Evolutionary conservation across 1,139 yeast genomes (phyloP), one percentile per base, ranked within the genome.

Genomic region (Hemisphaericaspora subhashii): DNA sequence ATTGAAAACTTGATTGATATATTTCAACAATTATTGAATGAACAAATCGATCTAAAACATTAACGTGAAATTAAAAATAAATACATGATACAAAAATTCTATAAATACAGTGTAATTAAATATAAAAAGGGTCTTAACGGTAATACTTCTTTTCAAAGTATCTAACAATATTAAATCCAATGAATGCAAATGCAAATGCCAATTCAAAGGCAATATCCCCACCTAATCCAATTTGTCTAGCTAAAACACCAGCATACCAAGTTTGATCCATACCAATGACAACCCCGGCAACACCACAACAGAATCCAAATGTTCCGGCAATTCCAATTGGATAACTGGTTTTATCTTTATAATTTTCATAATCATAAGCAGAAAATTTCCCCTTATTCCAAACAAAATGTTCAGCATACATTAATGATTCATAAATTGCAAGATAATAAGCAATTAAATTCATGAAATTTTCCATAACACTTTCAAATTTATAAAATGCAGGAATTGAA

Each of bases 131-230:
- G 11, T 22, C 24, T 25, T 35, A 38, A 18, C 86, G 85, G 43
- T 70, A 60, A 59, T 81, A 82, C 60, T 82, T 83, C 61, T 70
- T 64, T 65, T 89, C 97, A 16, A 86, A 57, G 44, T 83, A 83
- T 62, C 97, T 77, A 31, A 74, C 62, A 26, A 70, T 33, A 54
- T 81, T 77, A 64, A 66, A 86, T 15, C 75, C 83, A 45, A 87
- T 58, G 50, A 84, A 81, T 13, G 94, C 69, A 59, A 89, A 89
- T 3, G 68, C 78, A 46, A 77, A 74, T 28, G 83, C 87, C 47
- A 90, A 69, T 66, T 86, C 95, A 54, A 86, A 86, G 28, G 96
- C 96, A 53, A 89, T 75, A 61, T 89, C 97, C 50, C 90, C 96
- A 54, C 95, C 94, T 48, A 43, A 68, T 42, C 94, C 95, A 54